Conservation (phyloP, 1,284 basidiomycete genomes). For the Cryptococcus sp. region DNA sequence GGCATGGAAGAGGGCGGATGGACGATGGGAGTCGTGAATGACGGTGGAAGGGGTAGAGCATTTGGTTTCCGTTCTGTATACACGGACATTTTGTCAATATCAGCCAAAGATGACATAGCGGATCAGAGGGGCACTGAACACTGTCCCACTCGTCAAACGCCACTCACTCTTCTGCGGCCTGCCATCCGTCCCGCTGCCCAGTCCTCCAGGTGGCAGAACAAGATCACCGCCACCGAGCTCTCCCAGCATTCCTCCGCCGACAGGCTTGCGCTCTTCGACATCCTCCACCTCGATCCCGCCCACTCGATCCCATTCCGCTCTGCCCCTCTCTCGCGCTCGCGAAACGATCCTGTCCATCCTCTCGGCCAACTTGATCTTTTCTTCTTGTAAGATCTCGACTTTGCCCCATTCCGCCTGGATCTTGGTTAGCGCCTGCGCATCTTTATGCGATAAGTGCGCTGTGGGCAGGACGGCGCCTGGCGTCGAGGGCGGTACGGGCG, state of each 20-base stretch:
- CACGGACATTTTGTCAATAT: background rate
- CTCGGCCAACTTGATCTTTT: conserved; percentile 50
- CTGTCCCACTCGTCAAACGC: background rate
- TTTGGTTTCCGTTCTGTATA: conserved; percentile 36
- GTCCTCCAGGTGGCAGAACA: conserved; percentile 37
- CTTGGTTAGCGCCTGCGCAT: conserved; percentile 45
- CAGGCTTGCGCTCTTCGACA: conserved; percentile 22
- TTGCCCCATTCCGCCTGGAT: conserved; percentile 51
- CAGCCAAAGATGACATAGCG: background rate
- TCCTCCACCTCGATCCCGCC: conserved; percentile 49
- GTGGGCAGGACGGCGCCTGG: conserved; percentile 37
- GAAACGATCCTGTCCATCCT: conserved; percentile 47
- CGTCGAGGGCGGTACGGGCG: conserved; percentile 35
- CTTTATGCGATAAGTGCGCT: conserved; percentile 43
- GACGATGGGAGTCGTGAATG: conserved; percentile 17
- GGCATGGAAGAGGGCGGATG: conserved; percentile 28
- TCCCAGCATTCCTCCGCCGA: conserved; percentile 15
- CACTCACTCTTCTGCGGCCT: conserved; percentile 35
- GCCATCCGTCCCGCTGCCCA: conserved; percentile 39
- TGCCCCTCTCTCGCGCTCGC: conserved; percentile 44
- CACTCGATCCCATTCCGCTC: conserved; percentile 47
- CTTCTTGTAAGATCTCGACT: conserved; percentile 47
- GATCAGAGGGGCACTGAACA: background rate
- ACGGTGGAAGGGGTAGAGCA: conserved; percentile 28
- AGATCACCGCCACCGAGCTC: conserved; percentile 44